Evolutionary conservation across 2,329 filamentous ascomycete species (phyloP).

Genomic region (Aspergillus sp.): DNA sequence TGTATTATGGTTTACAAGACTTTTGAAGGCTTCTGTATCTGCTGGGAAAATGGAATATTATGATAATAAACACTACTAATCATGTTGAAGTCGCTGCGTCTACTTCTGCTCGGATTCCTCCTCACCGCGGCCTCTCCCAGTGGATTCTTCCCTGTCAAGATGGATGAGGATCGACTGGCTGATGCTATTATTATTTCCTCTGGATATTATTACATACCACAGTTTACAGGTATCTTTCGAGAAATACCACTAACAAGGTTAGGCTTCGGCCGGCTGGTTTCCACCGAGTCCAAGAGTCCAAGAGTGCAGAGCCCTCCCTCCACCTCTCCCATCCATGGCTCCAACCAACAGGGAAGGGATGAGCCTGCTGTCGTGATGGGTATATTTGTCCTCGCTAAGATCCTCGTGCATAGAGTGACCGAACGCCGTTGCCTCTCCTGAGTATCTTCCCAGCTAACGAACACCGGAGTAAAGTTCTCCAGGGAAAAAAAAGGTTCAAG

Average conservation of each 20-base stretch:
- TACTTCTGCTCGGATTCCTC: background rate
- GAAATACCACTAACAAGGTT: slow-evolving; percentile 16
- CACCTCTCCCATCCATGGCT: slow-evolving; percentile 11
- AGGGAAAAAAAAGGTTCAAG: background rate
- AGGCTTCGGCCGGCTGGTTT: slow-evolving; percentile 21
- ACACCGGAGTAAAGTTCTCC: background rate
- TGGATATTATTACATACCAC: background rate
- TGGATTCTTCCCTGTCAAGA: background rate
- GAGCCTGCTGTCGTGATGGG: background rate
- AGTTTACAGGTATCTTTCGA: slow-evolving; percentile 2
- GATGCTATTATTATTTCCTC: slow-evolving; percentile 11
- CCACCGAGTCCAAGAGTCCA: background rate
- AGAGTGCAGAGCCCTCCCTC: slow-evolving; percentile 10
- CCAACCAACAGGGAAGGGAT: background rate
- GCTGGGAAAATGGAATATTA: background rate
- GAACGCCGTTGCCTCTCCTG: background rate
- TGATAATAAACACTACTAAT: background rate
- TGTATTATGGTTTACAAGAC: background rate
- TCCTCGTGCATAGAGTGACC: background rate
- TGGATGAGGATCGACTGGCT: slow-evolving; percentile 10
- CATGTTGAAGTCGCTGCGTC: background rate
- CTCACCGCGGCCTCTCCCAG: background rate
- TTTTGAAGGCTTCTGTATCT: background rate
- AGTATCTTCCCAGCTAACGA: background rate
- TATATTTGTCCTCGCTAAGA: background rate